Base-by-base conservation (phyloP, 495 filamentous ascomycete genomes). In the Halenospora varia region DNA sequence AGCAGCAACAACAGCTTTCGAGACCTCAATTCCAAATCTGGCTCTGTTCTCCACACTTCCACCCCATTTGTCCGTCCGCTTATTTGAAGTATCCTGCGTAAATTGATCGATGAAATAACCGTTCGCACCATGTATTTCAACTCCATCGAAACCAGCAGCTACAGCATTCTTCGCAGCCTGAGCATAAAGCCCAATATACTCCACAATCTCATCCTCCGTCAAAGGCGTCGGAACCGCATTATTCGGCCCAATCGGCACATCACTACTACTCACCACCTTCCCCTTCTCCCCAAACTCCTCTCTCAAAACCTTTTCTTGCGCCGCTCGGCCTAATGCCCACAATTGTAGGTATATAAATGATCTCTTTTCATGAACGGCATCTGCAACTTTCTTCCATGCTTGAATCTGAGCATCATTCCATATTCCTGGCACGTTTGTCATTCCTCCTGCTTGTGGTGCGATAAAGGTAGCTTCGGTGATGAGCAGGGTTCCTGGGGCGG, bases 51-150 rank as follows among this genome's bases (percentile, higher is more conserved):
- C 87, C 20, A 89, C 69, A 59, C 79, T 85, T n/a, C 88, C 87
- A 20, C 88, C 88, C 67, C 82, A 92, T 17, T 58, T 44, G 65
- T 92, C 88, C 2, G 76, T 83, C 1, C 88, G 79, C 63, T 75
- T 64, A 71, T 92, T 92, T 57, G 62, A 71, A 15, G 62, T 72
- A 60, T 85, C 82, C 62, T 88, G 86, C 1, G 71, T 73, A 68
- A 92, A 92, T 69, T 92, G 88, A 64, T 92, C 86, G 49, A 89
- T 72, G 48, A 92, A 69, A 64, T 89, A 90, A 9, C 88, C 88
- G 61, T 92, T 90, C 2, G 86, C 85, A 35, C 73, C 82, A 65
- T 90, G 87, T 53, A 90, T 73, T 72, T 92, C 88, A 2, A 92
- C 86, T 23, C 85, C 87, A 63, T 90, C 88, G 55, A 90, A 92